Conservation (phyloP, 2,329 filamentous ascomycete genomes). For the Colletotrichum tropicicola region DNA sequence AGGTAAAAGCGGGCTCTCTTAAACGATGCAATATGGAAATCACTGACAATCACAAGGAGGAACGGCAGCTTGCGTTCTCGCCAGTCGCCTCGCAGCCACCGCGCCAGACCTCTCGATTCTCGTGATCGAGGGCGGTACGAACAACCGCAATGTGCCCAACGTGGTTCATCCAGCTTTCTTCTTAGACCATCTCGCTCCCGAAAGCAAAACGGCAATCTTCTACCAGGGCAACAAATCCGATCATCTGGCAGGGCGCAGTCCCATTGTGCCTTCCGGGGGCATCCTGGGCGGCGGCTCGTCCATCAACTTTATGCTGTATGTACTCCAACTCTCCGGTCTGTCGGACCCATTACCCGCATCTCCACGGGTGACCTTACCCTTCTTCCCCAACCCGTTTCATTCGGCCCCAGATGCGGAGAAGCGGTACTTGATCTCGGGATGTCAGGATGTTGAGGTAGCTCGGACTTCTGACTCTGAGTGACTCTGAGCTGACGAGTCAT, state of each 20-base stretch:
- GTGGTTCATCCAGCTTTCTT: constrained; percentile 62
- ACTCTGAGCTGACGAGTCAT: constrained; percentile 4
- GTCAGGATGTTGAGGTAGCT: too few relatives aligned
- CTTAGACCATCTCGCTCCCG: constrained; percentile 71
- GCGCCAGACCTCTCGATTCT: constrained; percentile 58
- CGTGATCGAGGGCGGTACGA: constrained; percentile 62
- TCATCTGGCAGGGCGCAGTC: constrained; percentile 53
- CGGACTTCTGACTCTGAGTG: not conserved
- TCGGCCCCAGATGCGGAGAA: not conserved
- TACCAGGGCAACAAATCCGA: constrained; percentile 57
- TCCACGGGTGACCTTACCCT: not conserved
- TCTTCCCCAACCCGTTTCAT: not conserved
- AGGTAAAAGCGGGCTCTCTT: constrained; percentile 41
- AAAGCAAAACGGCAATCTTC: constrained; percentile 69
- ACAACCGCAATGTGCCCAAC: constrained; percentile 58
- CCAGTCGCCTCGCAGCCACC: constrained; percentile 57
- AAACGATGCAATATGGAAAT: too few relatives aligned
- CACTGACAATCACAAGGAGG: constrained; percentile 45
- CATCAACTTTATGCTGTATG: constrained; percentile 54
- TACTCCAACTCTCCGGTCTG: not conserved
- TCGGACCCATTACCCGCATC: not conserved
- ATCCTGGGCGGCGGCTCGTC: constrained; percentile 61
- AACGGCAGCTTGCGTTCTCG: constrained; percentile 56
- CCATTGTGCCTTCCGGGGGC: constrained; percentile 49
- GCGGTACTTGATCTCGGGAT: not conserved